These are phyloP conservation scores for Clarireedia hainanense DNA, from an alignment of 2,329 filamentous ascomycete species.

Conservation along the genomic window DNA sequence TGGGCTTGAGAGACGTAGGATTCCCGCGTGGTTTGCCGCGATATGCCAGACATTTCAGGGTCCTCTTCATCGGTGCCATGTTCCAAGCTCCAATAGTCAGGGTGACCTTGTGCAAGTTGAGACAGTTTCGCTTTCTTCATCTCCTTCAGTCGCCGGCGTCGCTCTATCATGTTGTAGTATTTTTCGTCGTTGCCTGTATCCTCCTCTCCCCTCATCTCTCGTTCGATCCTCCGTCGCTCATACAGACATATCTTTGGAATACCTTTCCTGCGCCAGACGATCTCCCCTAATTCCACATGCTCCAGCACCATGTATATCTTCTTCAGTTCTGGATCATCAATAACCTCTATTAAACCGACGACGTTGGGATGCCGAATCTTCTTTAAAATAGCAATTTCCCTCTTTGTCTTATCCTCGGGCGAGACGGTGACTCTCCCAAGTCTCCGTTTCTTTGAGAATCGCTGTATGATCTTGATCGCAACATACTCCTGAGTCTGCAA, in stretches of 20 bases:
- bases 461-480: slow-evolving; percentile 96
- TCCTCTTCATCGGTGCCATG: slow-evolving; percentile 55
- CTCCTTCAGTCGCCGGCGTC: slow-evolving; percentile 49
- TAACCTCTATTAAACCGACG: slow-evolving; percentile 90
- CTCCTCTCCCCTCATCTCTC: slow-evolving; percentile 55
- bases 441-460: slow-evolving; percentile 86
- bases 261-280: slow-evolving; percentile 87
- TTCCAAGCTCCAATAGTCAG: slow-evolving; percentile 78
- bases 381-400: slow-evolving; percentile 95
- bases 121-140: slow-evolving; percentile 48
- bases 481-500: slow-evolving; percentile 69
- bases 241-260: slow-evolving; percentile 73
- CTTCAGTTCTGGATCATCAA: slow-evolving; percentile 90
- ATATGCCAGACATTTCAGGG: slow-evolving; percentile 27
- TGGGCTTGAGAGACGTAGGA: slow-evolving; percentile 15
- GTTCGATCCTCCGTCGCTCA: slow-evolving; percentile 74
- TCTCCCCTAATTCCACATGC: slow-evolving; percentile 88
- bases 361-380: slow-evolving; percentile 98
- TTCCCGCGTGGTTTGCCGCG: slow-evolving; percentile 23
- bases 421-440: slow-evolving; percentile 73
- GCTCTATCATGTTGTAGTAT: slow-evolving; percentile 51
- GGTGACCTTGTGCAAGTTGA: slow-evolving; percentile 39
- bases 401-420: slow-evolving; percentile 75
- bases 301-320: slow-evolving; percentile 99
- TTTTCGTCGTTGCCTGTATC: slow-evolving; percentile 49